These are phyloP conservation scores for Marasmius oreades DNA, from an alignment of 1,284 basidiomycete species.

Conservation along the genomic window DNA sequence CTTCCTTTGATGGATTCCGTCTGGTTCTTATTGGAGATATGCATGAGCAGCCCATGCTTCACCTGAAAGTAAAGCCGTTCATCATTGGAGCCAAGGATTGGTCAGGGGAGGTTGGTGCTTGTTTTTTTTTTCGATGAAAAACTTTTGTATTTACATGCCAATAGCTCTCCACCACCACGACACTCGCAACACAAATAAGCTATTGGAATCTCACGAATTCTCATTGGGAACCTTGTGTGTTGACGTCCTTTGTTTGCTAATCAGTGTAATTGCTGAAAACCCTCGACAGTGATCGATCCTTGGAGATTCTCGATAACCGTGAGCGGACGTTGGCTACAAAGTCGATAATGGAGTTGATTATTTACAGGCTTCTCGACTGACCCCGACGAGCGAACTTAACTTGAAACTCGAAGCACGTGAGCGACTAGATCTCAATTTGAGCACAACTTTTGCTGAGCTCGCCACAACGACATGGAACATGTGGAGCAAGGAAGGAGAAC, in stretches of 20 bases:
- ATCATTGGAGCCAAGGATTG: conserved; percentile 86
- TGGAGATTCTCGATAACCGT: conserved; percentile 88
- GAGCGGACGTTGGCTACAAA: conserved; percentile 18
- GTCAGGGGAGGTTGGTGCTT: conserved; percentile 76
- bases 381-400: conserved; percentile 50
- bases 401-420: conserved; percentile 76
- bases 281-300: too few relatives aligned
- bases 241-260: conserved; percentile 2
- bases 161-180: conserved; percentile 80
- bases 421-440: conserved; percentile 90
- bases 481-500: conserved; percentile 73
- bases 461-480: conserved; percentile 73
- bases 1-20: conserved; percentile 86
- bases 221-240: conserved; percentile 94
- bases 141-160: not conserved
- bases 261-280: too few relatives aligned
- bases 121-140: not conserved
- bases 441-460: conserved; percentile 89
- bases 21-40: conserved; percentile 93
- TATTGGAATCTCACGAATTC: conserved; percentile 99
- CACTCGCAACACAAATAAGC: conserved; percentile 80
- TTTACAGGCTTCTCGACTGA: conserved; percentile 51
- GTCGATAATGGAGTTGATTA: conserved; percentile 2
- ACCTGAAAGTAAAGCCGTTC: conserved; percentile 86
- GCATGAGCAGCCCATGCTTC: conserved; percentile 93